Evolutionary conservation across 306 rosid genomes (phyloP), one percentile per base, ranked within the genome.

Genomic region (Cucumis melo): DNA sequence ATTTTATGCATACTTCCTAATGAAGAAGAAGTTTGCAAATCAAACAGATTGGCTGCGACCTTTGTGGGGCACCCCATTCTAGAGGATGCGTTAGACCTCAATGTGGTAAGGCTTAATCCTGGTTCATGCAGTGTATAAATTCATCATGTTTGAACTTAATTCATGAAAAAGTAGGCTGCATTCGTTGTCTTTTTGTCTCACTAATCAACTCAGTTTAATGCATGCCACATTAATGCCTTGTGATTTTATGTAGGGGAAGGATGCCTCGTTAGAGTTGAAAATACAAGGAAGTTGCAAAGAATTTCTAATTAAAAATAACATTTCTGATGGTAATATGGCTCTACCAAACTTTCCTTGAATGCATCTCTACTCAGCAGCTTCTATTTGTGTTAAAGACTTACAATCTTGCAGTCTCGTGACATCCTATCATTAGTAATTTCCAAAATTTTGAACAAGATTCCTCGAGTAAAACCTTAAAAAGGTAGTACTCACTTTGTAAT

Each of bases 21-120:
- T 78, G 98, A 94, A 85, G 98, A 85, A 74, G 85, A 81, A 84
- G 86, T 90, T 77, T 91, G 94, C 83, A 86, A 85, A 86, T 86
- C 80, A 53, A 87, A 94, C 80, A 97, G 98, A 79, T 53, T 94
- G 79, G 79, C 81, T 83, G 97, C 98, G 24, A 88, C 95, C 44
- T 91, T 90, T 81, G 96, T 94, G 39, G 98, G 97, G 70, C 97
- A 94, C 82, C 97, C 98, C 46, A 80, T 83, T 77, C 80, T 94
- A 53, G 97, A 94, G 84, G 97, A 94, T 80, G 74, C 85, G 64
- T 78, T 82, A 53, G 90, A 85, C 36, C 78, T 85, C 76, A 86
- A 88, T 77, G 80, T 36, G 78, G 98, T 94, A 87, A 48, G 88
- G 55, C 53, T 75, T 39, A 24, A 36, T 39, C 29, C 41, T 48